Evolutionary conservation across 2,329 filamentous ascomycete genomes (phyloP).

Genomic region (Colletotrichum sp.): DNA sequence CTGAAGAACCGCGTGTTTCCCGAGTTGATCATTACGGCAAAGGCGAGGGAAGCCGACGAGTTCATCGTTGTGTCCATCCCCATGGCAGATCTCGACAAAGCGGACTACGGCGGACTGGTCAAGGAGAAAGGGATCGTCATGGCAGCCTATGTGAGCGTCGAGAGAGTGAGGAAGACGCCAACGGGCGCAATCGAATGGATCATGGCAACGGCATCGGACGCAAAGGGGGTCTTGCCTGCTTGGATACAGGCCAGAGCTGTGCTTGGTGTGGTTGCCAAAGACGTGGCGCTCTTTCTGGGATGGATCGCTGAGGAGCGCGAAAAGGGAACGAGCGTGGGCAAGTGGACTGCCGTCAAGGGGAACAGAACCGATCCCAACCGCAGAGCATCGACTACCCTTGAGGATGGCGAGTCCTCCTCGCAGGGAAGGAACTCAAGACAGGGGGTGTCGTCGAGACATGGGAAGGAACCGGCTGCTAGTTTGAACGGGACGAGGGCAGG

Average conservation of each 20-base stretch:
- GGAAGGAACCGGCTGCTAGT: neutral
- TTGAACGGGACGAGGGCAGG: neutral
- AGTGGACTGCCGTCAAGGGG: slow-evolving; percentile 19
- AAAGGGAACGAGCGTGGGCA: slow-evolving; percentile 19
- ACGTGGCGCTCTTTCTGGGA: slow-evolving; percentile 70
- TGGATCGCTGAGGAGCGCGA: slow-evolving; percentile 61
- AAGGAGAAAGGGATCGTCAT: slow-evolving; percentile 54
- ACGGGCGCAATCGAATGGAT: slow-evolving; percentile 69
- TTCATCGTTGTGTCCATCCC: slow-evolving; percentile 65
- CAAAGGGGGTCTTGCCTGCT: slow-evolving; percentile 68
- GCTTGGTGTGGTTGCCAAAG: slow-evolving; percentile 69
- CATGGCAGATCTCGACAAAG: slow-evolving; percentile 45
- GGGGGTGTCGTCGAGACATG: slow-evolving; percentile 2
- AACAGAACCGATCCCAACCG: neutral
- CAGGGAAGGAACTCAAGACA: slow-evolving; percentile 15
- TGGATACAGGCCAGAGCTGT: slow-evolving; percentile 70
- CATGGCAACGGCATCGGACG: slow-evolving; percentile 79
- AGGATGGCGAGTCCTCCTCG: slow-evolving; percentile 11
- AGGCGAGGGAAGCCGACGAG: slow-evolving; percentile 43
- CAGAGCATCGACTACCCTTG: neutral
- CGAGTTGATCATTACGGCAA: slow-evolving; percentile 65
- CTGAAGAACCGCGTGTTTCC: slow-evolving; percentile 70
- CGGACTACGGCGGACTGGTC: slow-evolving; percentile 33
- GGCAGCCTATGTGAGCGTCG: slow-evolving; percentile 70
- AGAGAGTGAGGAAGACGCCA: slow-evolving; percentile 57